Conservation (phyloP, 2,329 filamentous ascomycete genomes). For the Fusarium redolens region DNA sequence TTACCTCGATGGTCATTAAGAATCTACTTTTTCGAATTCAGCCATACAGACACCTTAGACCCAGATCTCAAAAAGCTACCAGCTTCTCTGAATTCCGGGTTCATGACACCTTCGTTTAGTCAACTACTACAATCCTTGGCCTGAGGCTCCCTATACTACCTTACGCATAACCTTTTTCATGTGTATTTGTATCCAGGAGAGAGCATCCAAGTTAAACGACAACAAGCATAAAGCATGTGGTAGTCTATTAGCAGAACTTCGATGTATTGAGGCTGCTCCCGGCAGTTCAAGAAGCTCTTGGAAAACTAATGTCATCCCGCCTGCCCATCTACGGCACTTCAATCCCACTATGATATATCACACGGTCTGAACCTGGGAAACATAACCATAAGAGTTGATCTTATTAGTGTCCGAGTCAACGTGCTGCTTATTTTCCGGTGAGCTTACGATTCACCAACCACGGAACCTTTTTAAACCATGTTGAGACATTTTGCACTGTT, state of each 20-base stretch:
- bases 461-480: not conserved
- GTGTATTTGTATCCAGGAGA: not conserved
- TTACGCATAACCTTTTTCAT: not conserved
- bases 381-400: not conserved
- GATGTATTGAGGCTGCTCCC: not conserved
- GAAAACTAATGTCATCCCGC: not conserved
- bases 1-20: no score
- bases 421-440: not conserved
- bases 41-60: not conserved
- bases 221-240: not conserved
- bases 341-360: not conserved
- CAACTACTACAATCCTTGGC: not conserved
- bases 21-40: not conserved
- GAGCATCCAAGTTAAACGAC: not conserved
- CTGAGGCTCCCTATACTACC: not conserved
- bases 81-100: not conserved
- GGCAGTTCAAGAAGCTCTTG: not conserved
- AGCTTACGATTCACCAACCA: not conserved
- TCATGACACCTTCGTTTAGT: not conserved
- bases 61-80: not conserved
- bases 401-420: not conserved
- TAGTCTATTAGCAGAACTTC: not conserved
- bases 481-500: not conserved
- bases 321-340: not conserved
- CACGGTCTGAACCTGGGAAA: not conserved